These are phyloP conservation scores for Pseudocercospora crystallina DNA, from an alignment of 2,329 filamentous ascomycete species.

Conservation along the genomic window DNA sequence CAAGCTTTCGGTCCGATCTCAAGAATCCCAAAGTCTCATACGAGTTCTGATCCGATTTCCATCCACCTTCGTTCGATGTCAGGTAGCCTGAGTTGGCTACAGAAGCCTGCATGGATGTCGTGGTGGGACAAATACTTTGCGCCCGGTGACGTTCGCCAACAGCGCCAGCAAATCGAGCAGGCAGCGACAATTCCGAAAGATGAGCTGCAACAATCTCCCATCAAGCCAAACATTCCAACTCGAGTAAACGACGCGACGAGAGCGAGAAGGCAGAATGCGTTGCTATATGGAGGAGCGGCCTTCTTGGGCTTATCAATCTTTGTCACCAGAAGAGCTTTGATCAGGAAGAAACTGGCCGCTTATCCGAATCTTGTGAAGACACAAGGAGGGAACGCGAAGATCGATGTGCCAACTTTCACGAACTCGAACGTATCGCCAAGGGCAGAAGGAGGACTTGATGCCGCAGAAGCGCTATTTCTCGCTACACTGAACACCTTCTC, in stretches of 20 bases:
- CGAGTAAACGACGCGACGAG: constrained; percentile 20
- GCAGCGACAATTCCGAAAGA: background rate
- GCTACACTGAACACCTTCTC: constrained; percentile 83
- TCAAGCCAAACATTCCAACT: too few relatives aligned
- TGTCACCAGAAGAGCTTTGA: constrained; percentile 64
- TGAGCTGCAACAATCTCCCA: background rate
- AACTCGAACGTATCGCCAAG: constrained; percentile 18
- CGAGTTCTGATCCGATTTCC: too few relatives aligned
- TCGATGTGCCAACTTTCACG: constrained; percentile 19
- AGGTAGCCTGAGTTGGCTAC: too few relatives aligned
- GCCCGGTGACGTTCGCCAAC: constrained; percentile 33
- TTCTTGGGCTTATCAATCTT: constrained; percentile 73
- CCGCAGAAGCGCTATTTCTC: constrained; percentile 77
- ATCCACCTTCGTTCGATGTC: too few relatives aligned
- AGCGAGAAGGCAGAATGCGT: constrained; percentile 34
- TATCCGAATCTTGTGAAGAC: constrained; percentile 49
- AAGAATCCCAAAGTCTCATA: too few relatives aligned
- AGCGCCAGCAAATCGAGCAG: constrained; percentile 1
- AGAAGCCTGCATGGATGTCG: constrained; percentile 28
- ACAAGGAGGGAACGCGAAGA: constrained; percentile 3
- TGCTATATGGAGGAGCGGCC: constrained; percentile 72
- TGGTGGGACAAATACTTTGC: constrained; percentile 36
- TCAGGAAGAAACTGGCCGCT: constrained; percentile 62
- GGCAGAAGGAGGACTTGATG: constrained; percentile 64
- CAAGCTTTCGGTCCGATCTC: constrained; percentile 4